Evolutionary conservation across 192 early-diverging fungal genomes (phyloP).

Genomic region (Coemansia sp.): DNA sequence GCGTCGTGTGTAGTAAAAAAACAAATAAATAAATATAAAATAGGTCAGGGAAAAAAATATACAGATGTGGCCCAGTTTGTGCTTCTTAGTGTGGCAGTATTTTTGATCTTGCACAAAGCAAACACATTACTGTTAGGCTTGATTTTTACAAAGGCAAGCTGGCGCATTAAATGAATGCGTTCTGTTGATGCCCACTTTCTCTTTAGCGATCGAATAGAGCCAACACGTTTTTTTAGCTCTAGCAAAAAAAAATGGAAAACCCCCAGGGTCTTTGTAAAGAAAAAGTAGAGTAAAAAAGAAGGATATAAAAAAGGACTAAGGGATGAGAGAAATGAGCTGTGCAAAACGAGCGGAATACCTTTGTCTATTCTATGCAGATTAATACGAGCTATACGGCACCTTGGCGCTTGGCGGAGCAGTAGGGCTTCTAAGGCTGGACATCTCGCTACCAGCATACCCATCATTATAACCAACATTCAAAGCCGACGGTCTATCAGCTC

Average conservation of each 20-base stretch:
- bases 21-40: no score
- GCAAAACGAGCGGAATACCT: not conserved
- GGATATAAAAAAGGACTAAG: not conserved
- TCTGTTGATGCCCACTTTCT: no score
- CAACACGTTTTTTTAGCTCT: no score
- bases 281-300: not conserved
- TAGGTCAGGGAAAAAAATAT: no score
- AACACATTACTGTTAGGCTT: no score
- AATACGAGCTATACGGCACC: not conserved
- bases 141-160: no score
- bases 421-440: not conserved
- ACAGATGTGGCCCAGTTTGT: no score
- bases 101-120: no score
- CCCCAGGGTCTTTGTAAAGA: not conserved
- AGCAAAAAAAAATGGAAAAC: not conserved
- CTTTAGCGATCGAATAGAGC: not conserved
- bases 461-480: not conserved
- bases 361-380: no score
- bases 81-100: no score
- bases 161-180: no score
- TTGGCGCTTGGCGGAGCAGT: conserved; percentile 3
- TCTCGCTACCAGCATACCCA: not conserved
- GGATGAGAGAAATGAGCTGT: not conserved
- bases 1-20: no score
- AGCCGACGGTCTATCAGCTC: not conserved